These are phyloP conservation scores for Jasminum sambac DNA, from an alignment of 257 asterid genomes.

Conservation along the genomic window DNA sequence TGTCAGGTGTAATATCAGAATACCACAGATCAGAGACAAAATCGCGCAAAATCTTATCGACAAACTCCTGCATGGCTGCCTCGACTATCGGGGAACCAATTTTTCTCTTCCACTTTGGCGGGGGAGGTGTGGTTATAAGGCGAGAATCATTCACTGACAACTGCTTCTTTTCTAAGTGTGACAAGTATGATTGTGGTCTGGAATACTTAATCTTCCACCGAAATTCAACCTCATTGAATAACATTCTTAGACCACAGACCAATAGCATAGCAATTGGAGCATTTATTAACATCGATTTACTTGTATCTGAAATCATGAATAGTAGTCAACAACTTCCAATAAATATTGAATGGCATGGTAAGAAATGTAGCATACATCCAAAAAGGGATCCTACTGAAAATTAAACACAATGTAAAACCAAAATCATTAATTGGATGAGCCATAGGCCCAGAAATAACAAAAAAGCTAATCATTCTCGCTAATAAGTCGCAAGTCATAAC, in stretches of 20 bases:
- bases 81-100: slow-evolving; percentile 77
- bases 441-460: neutral
- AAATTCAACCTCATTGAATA: slow-evolving; percentile 79
- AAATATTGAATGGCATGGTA: neutral
- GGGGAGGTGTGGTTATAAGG: slow-evolving; percentile 44
- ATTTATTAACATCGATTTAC: slow-evolving; percentile 91
- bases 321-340: slow-evolving; percentile 1
- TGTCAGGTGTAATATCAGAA: slow-evolving; percentile 76
- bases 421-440: neutral
- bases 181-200: slow-evolving; percentile 50
- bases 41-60: slow-evolving; percentile 69
- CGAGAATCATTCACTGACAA: slow-evolving; percentile 63
- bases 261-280: slow-evolving; percentile 71
- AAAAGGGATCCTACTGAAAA: slow-evolving; percentile 6
- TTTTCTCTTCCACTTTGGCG: slow-evolving; percentile 81
- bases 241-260: slow-evolving; percentile 67
- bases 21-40: slow-evolving; percentile 89
- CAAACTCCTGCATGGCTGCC: slow-evolving; percentile 77
- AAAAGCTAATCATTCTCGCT: neutral
- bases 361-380: slow-evolving; percentile 3
- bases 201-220: slow-evolving; percentile 57
- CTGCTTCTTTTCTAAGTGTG: slow-evolving; percentile 80
- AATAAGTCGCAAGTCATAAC: neutral
- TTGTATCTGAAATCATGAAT: slow-evolving; percentile 60
- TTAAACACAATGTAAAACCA: neutral